Evolutionary conservation across 129 eudicot species (phyloP).

Genomic region (Dittrichia graveolens): DNA sequence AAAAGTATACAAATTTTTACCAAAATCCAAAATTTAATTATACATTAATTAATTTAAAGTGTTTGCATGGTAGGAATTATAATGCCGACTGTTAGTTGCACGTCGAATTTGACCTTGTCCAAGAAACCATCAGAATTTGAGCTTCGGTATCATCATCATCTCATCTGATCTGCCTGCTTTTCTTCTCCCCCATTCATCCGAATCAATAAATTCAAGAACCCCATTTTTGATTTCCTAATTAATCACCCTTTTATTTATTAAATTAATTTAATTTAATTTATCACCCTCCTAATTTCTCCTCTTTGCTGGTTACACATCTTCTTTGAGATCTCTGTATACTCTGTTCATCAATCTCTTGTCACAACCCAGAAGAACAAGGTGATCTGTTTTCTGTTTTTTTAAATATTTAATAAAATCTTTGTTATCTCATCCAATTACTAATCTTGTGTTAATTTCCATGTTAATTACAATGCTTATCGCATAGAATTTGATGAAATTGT

Average conservation of each 20-base stretch:
- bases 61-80: conserved; percentile 20
- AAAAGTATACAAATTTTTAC: not conserved
- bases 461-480: conserved; percentile 5
- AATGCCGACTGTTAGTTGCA: conserved; percentile 25
- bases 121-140: conserved; percentile 20
- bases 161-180: not conserved
- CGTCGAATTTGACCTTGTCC: conserved; percentile 37
- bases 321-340: conserved; percentile 29
- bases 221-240: conserved; percentile 15
- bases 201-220: conserved; percentile 14
- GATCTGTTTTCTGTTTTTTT: not conserved
- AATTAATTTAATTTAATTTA: not conserved
- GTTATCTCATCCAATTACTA: not conserved
- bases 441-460: not conserved
- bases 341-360: conserved; percentile 18
- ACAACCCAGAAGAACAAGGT: conserved; percentile 31
- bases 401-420: not conserved
- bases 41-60: not conserved
- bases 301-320: conserved; percentile 32
- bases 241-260: not conserved
- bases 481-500: not conserved
- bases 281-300: not conserved
- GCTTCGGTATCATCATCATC: conserved; percentile 22
- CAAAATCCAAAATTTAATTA: not conserved
- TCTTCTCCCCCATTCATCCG: conserved; percentile 11